Evolutionary conservation across 306 rosid species (phyloP).

Genomic region (Lathyrus oleraceus): DNA sequence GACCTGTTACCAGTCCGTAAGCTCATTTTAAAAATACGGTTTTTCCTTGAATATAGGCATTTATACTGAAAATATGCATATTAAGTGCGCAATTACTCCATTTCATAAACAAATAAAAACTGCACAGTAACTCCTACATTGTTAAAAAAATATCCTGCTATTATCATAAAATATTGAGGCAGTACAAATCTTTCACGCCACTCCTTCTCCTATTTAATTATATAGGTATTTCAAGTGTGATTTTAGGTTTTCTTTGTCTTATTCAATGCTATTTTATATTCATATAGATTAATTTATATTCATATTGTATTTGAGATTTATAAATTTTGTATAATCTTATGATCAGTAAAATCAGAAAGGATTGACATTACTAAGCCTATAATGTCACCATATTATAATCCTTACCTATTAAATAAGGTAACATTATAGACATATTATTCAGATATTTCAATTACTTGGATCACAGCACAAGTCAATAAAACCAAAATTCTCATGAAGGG

Average conservation of each 20-base stretch:
- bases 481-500: slow-evolving; percentile 24
- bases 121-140: too few species aligned
- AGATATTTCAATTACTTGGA: slow-evolving; percentile 26
- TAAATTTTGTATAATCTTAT: neutral
- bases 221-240: too few species aligned
- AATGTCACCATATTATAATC: slow-evolving; percentile 8
- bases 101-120: too few species aligned
- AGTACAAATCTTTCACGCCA: too few species aligned
- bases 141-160: too few species aligned
- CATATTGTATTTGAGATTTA: neutral
- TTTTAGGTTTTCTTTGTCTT: neutral
- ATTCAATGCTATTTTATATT: too few species aligned
- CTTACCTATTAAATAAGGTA: slow-evolving; percentile 1
- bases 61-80: too few species aligned
- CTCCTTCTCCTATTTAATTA: too few species aligned
- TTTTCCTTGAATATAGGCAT: too few species aligned
- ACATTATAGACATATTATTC: slow-evolving; percentile 10
- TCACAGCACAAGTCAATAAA: slow-evolving; percentile 13
- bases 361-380: too few species aligned
- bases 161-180: neutral
- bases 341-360: neutral
- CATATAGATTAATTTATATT: too few species aligned
- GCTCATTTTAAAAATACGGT: neutral
- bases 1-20: neutral
- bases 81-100: too few species aligned